Base-by-base conservation (phyloP, 2,329 filamentous ascomycete genomes). In the Rhinocladiella mackenziei region DNA sequence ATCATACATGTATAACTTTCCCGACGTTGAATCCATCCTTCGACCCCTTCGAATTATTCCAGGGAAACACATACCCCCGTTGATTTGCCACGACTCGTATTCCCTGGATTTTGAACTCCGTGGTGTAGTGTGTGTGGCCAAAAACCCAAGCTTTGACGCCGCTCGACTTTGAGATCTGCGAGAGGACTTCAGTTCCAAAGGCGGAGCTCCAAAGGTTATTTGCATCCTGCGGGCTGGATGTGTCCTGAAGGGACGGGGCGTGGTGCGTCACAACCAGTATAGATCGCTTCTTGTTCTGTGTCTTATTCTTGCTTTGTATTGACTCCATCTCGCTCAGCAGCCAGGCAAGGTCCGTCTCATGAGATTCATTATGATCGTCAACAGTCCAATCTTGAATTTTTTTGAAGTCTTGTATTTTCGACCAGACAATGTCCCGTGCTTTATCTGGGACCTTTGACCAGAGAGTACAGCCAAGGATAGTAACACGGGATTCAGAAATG, bases 211-310 rank as follows among this genome's bases (percentile, higher is more conserved):
- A 73, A 0, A 70, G 67, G 15, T 66, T 75, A 11, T 65, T 58
- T 2, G 63, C 55, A 37, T 81, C 63, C 49, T 72, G 65, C 0
- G 76, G 76, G 2, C 65, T 64, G 0, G 76, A 73, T 2, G 74
- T 72, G 5, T 66, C 67, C 32, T 67, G 50, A 0, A 74, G 51
- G n/a, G 65, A 72, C 1, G 78, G 77, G 2, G 77, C 75, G 54
- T 81, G 77, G 40, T 81, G 76, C 0, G 76, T 81, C 0, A 73
- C 68, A 0, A 81, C 67, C 0, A 81, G 45, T 4, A 79, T 52
- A 34, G 47, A 19, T 28, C 36, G 39, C 8, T n/a, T 35, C 39
- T 17, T 17, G 7, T 18, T 5, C 8, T 29, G 20, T 15, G 7
- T 25, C 33, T 15, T 9, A 31, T 18, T 17, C 6, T 5, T 13